Evolutionary conservation across 75 land plant genomes (phyloP), one percentile per base, ranked within the genome.

Genomic region (Ceratopteris richardii): DNA sequence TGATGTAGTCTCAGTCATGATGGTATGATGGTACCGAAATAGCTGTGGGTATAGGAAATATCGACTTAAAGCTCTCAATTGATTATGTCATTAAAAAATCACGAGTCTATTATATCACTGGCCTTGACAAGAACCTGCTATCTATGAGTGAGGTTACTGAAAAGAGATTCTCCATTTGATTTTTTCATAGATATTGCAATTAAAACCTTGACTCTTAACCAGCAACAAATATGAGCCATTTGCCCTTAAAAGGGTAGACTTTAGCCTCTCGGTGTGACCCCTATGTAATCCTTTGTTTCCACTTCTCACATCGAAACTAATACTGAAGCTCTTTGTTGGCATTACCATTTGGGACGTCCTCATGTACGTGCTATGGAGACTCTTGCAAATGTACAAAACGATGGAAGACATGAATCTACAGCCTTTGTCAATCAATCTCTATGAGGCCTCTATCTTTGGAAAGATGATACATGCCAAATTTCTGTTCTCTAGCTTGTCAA

Each of bases 201-300:
- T 14, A 46, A 46, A 46, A 17, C 48, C 48, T n/a, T 3, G 14
- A 46, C 14, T 46, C n/a, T 17, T 46, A 17, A 46, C n/a, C 21
- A 20, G 21, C n/a, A 46, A 17, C 48, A 4, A 46, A 46, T 46
- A 2, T 7, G 48, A 46, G 48, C 17, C 21, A 17, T 46, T 14
- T 46, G 48, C 21, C 48, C 48, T 46, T 17, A 46, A 46, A 17
- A 46, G 21, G 48, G 48, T 46, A 5, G 48, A 20, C 48, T 46
- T 46, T 46, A 46, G 14, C 48, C 48, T n/a, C 21, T 46, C 4
- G 48, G 48, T 2, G 21, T 46, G n/a, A 46, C 14, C 17, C 14
- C 48, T 46, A 46, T 46, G 48, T 17, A 46, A 4, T 17, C 48
- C 14, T 5, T 2, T 20, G 14, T 17, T 5, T 5, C 48, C 48